Percentiles rank a stretch among this genome's conserved stretches.
Evolutionary conservation across 2,329 filamentous ascomycete genomes (phyloP).

Genomic region (Colletotrichum caudatum): DNA sequence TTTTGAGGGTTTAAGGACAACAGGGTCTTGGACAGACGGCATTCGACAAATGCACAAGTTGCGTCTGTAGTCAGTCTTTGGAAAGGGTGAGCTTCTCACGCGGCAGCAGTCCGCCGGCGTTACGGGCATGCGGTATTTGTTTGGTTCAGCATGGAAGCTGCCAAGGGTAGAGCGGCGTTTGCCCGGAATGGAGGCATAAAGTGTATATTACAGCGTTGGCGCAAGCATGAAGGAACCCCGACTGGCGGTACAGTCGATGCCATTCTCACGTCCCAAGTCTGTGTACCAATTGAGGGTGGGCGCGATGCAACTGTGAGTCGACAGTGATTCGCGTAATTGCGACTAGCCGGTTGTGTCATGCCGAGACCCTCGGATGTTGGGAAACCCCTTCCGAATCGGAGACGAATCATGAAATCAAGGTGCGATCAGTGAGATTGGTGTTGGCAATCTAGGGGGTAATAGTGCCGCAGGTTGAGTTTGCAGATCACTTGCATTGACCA

Average conservation of each 20-base stretch:
- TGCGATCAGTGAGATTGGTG: not conserved
- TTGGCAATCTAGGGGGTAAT: not conserved
- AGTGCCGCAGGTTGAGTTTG: constrained; percentile 20
- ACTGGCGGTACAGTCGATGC: constrained; percentile 19
- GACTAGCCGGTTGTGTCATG: constrained; percentile 1
- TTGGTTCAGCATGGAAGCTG: constrained; percentile 31
- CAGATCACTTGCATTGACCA: constrained; percentile 16
- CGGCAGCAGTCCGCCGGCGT: constrained; percentile 37
- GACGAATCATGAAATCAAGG: constrained; percentile 16
- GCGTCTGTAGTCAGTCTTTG: constrained; percentile 15
- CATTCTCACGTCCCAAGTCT: not conserved
- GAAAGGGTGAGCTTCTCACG: not conserved
- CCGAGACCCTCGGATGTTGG: constrained; percentile 20
- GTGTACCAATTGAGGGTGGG: not conserved
- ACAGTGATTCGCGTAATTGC: not conserved
- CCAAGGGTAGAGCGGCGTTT: constrained; percentile 35
- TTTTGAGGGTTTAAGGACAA: constrained; percentile 24
- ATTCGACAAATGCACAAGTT: constrained; percentile 12
- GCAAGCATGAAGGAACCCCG: constrained; percentile 7
- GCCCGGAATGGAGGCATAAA: constrained; percentile 27
- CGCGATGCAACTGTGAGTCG: not conserved
- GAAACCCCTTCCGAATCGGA: constrained; percentile 3
- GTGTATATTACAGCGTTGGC: constrained; percentile 34
- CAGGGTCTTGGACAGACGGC: constrained; percentile 12
- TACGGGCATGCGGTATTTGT: constrained; percentile 27